phyloP scores from a whole-genome alignment of 345 rosid genomes.

The Linum tenue region DNA sequence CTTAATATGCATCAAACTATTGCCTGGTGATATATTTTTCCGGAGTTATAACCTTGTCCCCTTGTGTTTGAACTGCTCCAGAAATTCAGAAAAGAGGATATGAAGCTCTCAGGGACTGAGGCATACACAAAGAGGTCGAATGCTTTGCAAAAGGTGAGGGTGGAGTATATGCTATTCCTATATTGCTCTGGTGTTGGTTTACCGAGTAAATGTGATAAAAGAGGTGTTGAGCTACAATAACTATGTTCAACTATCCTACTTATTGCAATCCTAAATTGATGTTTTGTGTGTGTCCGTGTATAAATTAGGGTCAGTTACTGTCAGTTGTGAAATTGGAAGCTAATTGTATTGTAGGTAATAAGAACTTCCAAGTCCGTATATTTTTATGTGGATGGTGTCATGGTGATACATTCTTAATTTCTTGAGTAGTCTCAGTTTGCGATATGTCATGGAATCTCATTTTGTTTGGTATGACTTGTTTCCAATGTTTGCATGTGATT shows the following conservation, averaged over 20 bases:
- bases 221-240: not conserved
- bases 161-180: not conserved
- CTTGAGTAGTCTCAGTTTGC: too few species aligned
- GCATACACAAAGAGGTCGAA: constrained; percentile 73
- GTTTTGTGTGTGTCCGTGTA: not conserved
- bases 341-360: too few species aligned
- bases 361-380: too few species aligned
- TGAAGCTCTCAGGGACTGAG: constrained; percentile 73
- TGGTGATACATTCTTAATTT: too few species aligned
- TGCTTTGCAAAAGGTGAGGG: constrained; percentile 70
- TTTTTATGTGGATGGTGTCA: too few species aligned
- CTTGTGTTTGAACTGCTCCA: constrained; percentile 24
- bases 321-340: not conserved
- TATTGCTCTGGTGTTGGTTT: not conserved
- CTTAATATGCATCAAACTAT: not conserved
- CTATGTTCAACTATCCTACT: not conserved
- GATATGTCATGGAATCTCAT: too few species aligned
- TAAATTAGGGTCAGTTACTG: not conserved
- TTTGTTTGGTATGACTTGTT: too few species aligned
- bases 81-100: constrained; percentile 94
- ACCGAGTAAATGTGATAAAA: not conserved
- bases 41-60: constrained; percentile 6
- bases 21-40: not conserved
- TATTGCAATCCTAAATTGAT: not conserved
- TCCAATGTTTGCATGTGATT: too few species aligned